Evolutionary conservation across 305 asterid species (phyloP).

Genomic region (Nicotiana rustica): DNA sequence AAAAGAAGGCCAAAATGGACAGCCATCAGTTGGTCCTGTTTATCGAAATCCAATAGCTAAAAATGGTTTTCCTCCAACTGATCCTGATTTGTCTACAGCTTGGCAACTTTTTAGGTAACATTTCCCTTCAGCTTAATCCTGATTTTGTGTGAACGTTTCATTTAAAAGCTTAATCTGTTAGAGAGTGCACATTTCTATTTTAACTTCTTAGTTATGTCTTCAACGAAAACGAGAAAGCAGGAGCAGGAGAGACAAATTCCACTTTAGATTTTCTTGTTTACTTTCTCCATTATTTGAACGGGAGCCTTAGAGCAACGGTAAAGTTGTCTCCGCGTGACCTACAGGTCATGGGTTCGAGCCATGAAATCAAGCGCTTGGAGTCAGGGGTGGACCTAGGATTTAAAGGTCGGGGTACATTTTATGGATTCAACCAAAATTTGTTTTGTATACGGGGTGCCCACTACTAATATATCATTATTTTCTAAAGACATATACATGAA

Average conservation of each 20-base stretch:
- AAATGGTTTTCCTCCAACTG: constrained; percentile 63
- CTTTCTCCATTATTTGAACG: background rate
- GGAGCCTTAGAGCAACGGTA: too few species aligned
- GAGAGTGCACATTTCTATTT: background rate
- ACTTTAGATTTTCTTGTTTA: background rate
- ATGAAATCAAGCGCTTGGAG: too few species aligned
- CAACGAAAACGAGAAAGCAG: background rate
- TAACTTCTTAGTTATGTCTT: background rate
- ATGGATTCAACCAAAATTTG: too few species aligned
- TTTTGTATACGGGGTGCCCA: too few species aligned
- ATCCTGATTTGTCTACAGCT: constrained; percentile 66
- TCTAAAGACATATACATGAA: too few species aligned
- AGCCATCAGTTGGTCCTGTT: constrained; percentile 81
- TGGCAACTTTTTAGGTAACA: constrained; percentile 83
- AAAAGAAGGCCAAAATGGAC: constrained; percentile 65
- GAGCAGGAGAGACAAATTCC: background rate
- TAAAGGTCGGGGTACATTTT: too few species aligned
- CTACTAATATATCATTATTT: too few species aligned
- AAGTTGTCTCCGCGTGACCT: too few species aligned
- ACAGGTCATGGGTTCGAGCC: too few species aligned
- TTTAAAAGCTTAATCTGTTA: background rate
- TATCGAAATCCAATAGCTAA: constrained; percentile 72
- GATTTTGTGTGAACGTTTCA: background rate
- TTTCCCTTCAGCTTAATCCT: background rate
- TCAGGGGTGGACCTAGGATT: too few species aligned